Evolutionary conservation across 2,329 filamentous ascomycete genomes (phyloP), one percentile per base, ranked within the genome.

Genomic region (Fusarium brachygibbosum): DNA sequence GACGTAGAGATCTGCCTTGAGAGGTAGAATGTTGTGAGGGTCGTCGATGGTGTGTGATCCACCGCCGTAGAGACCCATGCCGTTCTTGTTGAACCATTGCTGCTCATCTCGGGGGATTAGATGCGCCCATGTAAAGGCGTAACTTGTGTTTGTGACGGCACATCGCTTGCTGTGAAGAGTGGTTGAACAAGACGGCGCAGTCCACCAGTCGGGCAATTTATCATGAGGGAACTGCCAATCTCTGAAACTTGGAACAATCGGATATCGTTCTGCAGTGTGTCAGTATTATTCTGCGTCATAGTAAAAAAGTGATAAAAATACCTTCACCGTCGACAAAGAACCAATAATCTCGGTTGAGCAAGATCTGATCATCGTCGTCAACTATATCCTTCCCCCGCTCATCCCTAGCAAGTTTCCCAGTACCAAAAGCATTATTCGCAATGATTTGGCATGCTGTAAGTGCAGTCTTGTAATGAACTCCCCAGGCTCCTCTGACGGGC

Each of bases 201-300:
- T 31, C 69, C 69, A 71, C 66, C 63, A 71, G 6, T 56, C 59
- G 0, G 69, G 69, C 0, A 71, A 17, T 25, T 35, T 59, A 13
- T 70, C 69, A 2, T 71, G 69, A 4, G 69, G 69, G 8, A 71
- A 71, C 16, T 71, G 54, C 69, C 69, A 71, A 14, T 71, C 69
- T 25, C 44, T 61, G 13, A 71, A 71, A 29, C 56, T 62, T 0
- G 69, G 69, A 1, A 71, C 68, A 14, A 71, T 40, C 3, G 69
- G 37, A 23, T 71, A 71, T 38, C 68, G 67, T n/a, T 60, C 68
- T 70, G 8, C 3, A 1, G 5, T 0, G 10, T 14, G n/a, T 69
- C 11, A 69, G 62, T 21, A 6, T 5, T 16, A 0, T 1, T 3
- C 5, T 2, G 2, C 9, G 6, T 16, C 4, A 12, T 2, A 17